Conservation (phyloP, 345 rosid species). For the Eucalyptus polyanthemos region DNA sequence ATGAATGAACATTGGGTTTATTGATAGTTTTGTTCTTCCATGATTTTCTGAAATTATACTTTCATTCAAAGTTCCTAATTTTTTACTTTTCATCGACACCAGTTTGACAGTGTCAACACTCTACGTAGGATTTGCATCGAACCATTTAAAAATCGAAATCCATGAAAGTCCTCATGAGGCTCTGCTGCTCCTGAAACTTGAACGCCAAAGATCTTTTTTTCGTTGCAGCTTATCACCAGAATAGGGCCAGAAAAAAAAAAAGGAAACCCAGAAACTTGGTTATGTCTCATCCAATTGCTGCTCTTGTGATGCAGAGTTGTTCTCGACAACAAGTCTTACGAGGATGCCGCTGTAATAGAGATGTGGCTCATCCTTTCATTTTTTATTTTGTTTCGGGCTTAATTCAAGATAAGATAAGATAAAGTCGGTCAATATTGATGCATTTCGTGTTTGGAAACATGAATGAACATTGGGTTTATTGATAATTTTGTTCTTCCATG, state of each 20-base stretch:
- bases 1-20: neutral
- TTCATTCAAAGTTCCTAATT: neutral
- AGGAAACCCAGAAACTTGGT: too few relatives aligned
- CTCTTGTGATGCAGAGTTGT: neutral
- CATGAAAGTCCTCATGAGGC: conserved; percentile 48
- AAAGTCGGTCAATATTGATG: neutral
- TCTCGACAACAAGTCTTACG: neutral
- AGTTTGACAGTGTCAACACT: conserved; percentile 71
- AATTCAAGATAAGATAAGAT: neutral
- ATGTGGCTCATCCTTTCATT: neutral
- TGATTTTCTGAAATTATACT: too few relatives aligned
- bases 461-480: neutral
- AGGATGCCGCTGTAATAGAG: neutral
- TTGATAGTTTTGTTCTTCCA: too few relatives aligned
- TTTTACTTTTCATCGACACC: neutral
- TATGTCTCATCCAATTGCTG: neutral
- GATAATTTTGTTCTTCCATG: too few relatives aligned
- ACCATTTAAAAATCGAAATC: too few relatives aligned
- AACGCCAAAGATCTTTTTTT: too few relatives aligned
- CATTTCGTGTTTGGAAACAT: neutral
- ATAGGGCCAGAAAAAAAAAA: too few relatives aligned
- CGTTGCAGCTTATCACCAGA: too few relatives aligned
- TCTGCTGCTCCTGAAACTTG: too few relatives aligned
- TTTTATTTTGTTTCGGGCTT: neutral
- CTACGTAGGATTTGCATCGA: too few relatives aligned